Evolutionary conservation across 805 yeast species (phyloP).

Genomic region (Kodamaea restingae): DNA sequence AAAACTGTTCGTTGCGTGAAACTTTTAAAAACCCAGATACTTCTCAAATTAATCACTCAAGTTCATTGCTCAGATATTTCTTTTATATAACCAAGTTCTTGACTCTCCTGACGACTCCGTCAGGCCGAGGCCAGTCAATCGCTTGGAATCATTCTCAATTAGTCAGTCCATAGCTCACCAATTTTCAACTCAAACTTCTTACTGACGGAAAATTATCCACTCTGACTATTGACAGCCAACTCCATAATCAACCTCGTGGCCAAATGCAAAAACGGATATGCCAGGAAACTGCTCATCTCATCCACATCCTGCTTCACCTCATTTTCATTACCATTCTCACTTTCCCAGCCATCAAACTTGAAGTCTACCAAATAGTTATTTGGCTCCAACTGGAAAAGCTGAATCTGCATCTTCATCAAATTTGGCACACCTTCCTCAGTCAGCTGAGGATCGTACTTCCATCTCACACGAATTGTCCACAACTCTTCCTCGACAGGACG

Average conservation of each 20-base stretch:
- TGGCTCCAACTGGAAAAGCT: slow-evolving; percentile 91
- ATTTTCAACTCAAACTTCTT: no score
- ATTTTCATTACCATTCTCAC: slow-evolving; percentile 14
- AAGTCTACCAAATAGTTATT: slow-evolving; percentile 94
- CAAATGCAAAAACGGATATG: slow-evolving; percentile 90
- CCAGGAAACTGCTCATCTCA: slow-evolving; percentile 86
- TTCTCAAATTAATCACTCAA: no score
- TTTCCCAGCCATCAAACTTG: slow-evolving; percentile 97
- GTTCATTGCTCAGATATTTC: no score
- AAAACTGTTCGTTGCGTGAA: no score
- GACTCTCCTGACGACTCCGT: no score
- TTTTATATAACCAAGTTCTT: no score
- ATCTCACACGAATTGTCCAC: slow-evolving; percentile 94
- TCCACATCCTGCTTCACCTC: slow-evolving; percentile 44
- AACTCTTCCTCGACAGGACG: slow-evolving; percentile 90
- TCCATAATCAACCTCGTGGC: slow-evolving; percentile 94
- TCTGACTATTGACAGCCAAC: slow-evolving; percentile 88
- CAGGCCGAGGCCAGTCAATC: no score
- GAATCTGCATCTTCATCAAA: slow-evolving; percentile 95
- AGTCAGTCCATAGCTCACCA: no score
- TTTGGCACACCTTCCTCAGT: slow-evolving; percentile 52
- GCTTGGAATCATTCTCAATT: no score
- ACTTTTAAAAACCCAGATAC: no score
- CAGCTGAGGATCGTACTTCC: slow-evolving; percentile 56
- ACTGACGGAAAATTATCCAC: slow-evolving; percentile 21